Evolutionary conservation across 306 rosid species (phyloP).

Genomic region (Trifolium dubium): DNA sequence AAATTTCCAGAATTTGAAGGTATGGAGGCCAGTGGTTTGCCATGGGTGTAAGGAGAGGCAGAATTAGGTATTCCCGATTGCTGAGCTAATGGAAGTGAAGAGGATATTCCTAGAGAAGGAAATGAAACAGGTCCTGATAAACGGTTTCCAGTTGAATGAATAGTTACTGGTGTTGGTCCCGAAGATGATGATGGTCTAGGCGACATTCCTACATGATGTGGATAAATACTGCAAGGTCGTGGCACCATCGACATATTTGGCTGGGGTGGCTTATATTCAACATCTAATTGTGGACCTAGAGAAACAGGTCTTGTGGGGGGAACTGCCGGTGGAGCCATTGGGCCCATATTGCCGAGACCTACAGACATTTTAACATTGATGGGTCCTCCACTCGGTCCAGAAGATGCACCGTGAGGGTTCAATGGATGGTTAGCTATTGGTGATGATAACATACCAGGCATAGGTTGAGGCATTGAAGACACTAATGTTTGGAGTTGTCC

Average conservation of each 20-base stretch:
- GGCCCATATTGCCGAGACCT: slow-evolving; percentile 55
- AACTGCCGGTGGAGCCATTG: slow-evolving; percentile 44
- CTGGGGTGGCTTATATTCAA: slow-evolving; percentile 47
- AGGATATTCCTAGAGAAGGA: slow-evolving; percentile 53
- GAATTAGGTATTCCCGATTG: slow-evolving; percentile 62
- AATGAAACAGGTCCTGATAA: slow-evolving; percentile 45
- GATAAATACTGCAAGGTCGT: slow-evolving; percentile 44
- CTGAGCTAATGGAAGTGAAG: slow-evolving; percentile 47
- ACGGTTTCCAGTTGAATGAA: slow-evolving; percentile 46
- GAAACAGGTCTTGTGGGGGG: slow-evolving; percentile 47
- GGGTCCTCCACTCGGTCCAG: slow-evolving; percentile 47
- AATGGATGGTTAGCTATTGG: slow-evolving; percentile 50
- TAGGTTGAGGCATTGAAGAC: slow-evolving; percentile 58
- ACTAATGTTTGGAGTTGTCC: slow-evolving; percentile 50
- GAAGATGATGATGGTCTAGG: slow-evolving; percentile 48
- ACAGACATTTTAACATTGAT: neutral
- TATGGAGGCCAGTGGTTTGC: slow-evolving; percentile 46
- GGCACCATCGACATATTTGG: slow-evolving; percentile 50
- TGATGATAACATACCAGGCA: slow-evolving; percentile 48
- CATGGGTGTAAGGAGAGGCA: slow-evolving; percentile 47
- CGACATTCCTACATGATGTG: slow-evolving; percentile 54
- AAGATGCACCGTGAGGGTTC: slow-evolving; percentile 48
- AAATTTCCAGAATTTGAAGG: slow-evolving; percentile 67
- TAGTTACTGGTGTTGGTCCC: slow-evolving; percentile 46
- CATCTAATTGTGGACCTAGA: slow-evolving; percentile 51